Evolutionary conservation across 2,329 filamentous ascomycete genomes (phyloP).

Genomic region (Calonectria multiphialidica): DNA sequence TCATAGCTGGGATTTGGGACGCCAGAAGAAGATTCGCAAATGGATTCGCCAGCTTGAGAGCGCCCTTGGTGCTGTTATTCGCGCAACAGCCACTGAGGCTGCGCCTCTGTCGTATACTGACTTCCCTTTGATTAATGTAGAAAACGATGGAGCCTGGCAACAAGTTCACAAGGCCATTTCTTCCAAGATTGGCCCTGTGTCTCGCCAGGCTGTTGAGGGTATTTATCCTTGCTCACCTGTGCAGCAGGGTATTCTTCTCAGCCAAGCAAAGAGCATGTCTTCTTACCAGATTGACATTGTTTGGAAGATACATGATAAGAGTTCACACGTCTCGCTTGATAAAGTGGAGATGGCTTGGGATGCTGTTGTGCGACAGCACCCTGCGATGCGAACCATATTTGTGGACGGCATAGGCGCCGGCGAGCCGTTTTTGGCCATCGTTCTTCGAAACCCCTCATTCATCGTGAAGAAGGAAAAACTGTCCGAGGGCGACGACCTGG

Average conservation of each 20-base stretch:
- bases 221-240: conserved; percentile 21
- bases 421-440: background rate
- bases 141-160: conserved; percentile 9
- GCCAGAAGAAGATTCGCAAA: conserved; percentile 20
- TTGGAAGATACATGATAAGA: conserved; percentile 1
- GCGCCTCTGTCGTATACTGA: background rate
- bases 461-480: background rate
- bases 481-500: background rate
- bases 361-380: conserved; percentile 2
- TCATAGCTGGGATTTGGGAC: conserved; percentile 19
- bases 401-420: conserved; percentile 12
- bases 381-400: conserved; percentile 20
- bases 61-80: background rate
- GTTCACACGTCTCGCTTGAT: background rate
- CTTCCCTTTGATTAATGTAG: background rate
- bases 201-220: conserved; percentile 5
- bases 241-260: conserved; percentile 21
- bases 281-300: conserved; percentile 5
- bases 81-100: background rate
- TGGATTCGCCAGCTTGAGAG: conserved; percentile 19
- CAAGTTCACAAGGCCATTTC: conserved; percentile 5
- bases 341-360: conserved; percentile 6
- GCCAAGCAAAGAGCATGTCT: conserved; percentile 11
- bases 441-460: background rate
- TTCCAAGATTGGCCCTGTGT: conserved; percentile 1